Evolutionary conservation across 345 rosid species (phyloP), one percentile per base, ranked within the genome.

Genomic region (Heritiera fomes): DNA sequence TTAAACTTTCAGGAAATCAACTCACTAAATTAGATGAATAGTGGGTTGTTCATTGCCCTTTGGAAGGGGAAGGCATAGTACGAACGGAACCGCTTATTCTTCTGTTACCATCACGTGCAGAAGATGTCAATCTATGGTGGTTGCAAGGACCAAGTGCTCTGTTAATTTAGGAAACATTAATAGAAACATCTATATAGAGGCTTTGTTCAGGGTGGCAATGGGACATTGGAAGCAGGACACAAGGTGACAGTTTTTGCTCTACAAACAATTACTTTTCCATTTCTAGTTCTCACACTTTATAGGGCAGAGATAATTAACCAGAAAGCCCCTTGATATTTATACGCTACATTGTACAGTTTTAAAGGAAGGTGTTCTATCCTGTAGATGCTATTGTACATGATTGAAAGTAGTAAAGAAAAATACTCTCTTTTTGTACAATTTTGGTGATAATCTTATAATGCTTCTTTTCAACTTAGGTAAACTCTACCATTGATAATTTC

Each of bases 1-100:
- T 63, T 62, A 6, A 8, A 9, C 58, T 82, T 82, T 34, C 85
- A 85, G 89, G 69, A 71, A 67, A 60, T n/a, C 76, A 77, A 61
- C 69, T 55, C 12, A 50, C 46, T 62, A 47, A 71, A 61, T 76
- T 62, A 50, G 53, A 73, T 49, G 66, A 53, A 59, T 61, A 66
- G 56, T n/a, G 66, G 80, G 55, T 28, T 46, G 68, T 73, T 79
- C 45, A 46, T 59, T 17, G 76, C 65, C 23, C 17, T 55, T 28
- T 12, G 10, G 30, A 71, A 73, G 56, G 9, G 43, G n/a, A 78
- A 73, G 73, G 46, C 65, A 55, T 15, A 45, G 2, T 20, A 13
- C 8, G n/a, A 68, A 67, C 62, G 38, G 13, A 68, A 53, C 13
- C 30, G 10, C 58, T 76, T 60, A 46, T 74, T 68, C 59, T 40